Base-by-base conservation (phyloP, 306 rosid genomes). In the Glycine tomentella region DNA sequence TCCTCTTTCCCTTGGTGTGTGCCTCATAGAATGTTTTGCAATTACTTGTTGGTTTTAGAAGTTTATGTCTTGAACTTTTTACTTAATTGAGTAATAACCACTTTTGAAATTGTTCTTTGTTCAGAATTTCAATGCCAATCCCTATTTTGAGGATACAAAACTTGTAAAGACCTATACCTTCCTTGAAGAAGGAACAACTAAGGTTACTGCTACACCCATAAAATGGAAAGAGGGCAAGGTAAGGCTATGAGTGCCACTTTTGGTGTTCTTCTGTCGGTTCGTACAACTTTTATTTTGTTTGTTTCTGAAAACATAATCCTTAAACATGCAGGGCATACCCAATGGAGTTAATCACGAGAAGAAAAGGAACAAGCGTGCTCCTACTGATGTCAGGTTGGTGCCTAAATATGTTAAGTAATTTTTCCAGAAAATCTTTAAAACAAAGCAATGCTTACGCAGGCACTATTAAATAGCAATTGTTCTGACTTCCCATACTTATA, bases 221-320 rank as follows among this genome's bases (percentile, higher is more conserved):
- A 90, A 87, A 81, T 95, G 99, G 99, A 95, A 89, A 81, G 98
- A 95, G 81, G 99, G 96, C 74, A 91, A 89, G 96, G 99, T 91
- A 84, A 84, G 85, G 49, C 69, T 36, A 42, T 11, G 33, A 50
- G 5, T 45, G 42, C 66, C n/a, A 33, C 16, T 57, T 44, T 72
- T 53, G 56, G 7, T 65, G 55, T 9, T 31, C 4, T 33, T 20
- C 45, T 68, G 44, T 11, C 42, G 12, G 3, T 15, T 46, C 38
- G 45, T 14, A 9, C 16, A 45, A 13, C 12, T 78, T 34, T 31
- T 74, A 3, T 73, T 62, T 17, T 45, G 20, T 49, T 17, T 50
- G 15, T 49, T 49, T 63, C 34, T 69, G 51, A 31, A 38, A 73
- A 49, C 14, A 14, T 50, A 17, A 78, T 53, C 38, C 63, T 78